Evolutionary conservation across 768 basidiomycete genomes (phyloP).

Genomic region (Lactarius hatsudake): DNA sequence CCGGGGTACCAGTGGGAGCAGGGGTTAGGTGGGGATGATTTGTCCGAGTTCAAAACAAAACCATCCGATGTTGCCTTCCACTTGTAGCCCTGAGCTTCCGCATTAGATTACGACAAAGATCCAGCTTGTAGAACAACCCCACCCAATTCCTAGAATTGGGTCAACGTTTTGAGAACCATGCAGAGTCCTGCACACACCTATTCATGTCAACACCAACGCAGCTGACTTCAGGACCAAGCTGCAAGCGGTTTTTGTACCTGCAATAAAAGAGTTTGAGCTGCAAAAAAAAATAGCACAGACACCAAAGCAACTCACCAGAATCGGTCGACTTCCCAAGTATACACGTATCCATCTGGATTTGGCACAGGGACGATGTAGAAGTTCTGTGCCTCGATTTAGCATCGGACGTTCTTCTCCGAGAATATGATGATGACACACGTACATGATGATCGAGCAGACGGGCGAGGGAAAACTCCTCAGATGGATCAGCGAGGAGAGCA

Average conservation of each 20-base stretch:
- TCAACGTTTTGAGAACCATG: not conserved
- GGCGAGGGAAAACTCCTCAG: slow-evolving; percentile 46
- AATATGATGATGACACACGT: slow-evolving; percentile 4
- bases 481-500: slow-evolving; percentile 52
- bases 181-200: slow-evolving; percentile 40
- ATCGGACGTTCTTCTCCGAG: not conserved
- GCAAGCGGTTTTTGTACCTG: slow-evolving; percentile 72
- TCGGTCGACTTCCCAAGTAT: slow-evolving; percentile 68
- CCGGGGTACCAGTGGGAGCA: slow-evolving; percentile 82
- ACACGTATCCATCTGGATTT: slow-evolving; percentile 72
- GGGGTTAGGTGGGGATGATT: slow-evolving; percentile 41
- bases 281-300: not conserved
- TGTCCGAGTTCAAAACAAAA: slow-evolving; percentile 9
- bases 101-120: not conserved
- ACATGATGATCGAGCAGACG: slow-evolving; percentile 55
- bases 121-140: not conserved
- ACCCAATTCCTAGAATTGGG: slow-evolving; percentile 8
- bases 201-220: slow-evolving; percentile 81
- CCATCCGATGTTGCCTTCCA: slow-evolving; percentile 48
- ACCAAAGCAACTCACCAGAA: slow-evolving; percentile 46
- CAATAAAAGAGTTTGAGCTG: not conserved
- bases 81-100: slow-evolving; percentile 56
- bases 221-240: slow-evolving; percentile 44
- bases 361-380: slow-evolving; percentile 67
- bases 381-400: slow-evolving; percentile 38